Evolutionary conservation across 208 protist species (phyloP).

Genomic region (Trypanosoma melophagium): DNA sequence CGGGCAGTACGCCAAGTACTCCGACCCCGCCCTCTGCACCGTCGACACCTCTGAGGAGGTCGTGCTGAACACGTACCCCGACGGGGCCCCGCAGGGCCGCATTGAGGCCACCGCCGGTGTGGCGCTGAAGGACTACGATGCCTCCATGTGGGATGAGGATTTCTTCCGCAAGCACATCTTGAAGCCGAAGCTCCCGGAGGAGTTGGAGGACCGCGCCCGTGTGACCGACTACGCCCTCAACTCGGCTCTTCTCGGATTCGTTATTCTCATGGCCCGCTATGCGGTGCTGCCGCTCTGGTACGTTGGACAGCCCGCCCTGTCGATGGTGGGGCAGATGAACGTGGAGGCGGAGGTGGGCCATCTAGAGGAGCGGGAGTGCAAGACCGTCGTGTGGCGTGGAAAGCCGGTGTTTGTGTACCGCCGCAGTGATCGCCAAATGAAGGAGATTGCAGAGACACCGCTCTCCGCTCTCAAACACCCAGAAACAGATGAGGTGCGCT

Average conservation of each 20-base stretch:
- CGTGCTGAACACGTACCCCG: conserved; percentile 90
- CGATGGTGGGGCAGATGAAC: conserved; percentile 95
- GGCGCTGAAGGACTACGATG: conserved; percentile 84
- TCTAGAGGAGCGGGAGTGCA: conserved; percentile 91
- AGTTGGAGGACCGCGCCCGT: conserved; percentile 77
- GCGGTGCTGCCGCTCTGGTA: conserved; percentile 84
- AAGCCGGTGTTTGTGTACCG: conserved; percentile 98
- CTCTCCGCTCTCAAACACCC: conserved; percentile 94
- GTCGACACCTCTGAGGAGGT: conserved; percentile 84
- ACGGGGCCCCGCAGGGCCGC: conserved; percentile 67
- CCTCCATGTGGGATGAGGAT: conserved; percentile 89
- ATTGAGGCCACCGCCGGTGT: conserved; percentile 84
- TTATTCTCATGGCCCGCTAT: conserved; percentile 84
- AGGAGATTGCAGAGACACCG: conserved; percentile 67
- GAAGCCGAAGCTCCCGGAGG: conserved; percentile 83
- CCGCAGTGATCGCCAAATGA: conserved; percentile 95
- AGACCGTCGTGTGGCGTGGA: conserved; percentile 97
- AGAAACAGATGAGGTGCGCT: conserved; percentile 92
- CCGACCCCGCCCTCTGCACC: conserved; percentile 72
- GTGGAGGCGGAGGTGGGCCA: conserved; percentile 96
- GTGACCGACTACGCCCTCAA: conserved; percentile 89
- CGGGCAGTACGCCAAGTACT: conserved; percentile 87
- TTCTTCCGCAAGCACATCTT: conserved; percentile 92
- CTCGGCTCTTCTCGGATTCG: conserved; percentile 79
- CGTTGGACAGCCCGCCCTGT: conserved; percentile 85